These are phyloP conservation scores for Xenosphaeropsis pyriputrescens DNA, from an alignment of 2,329 filamentous ascomycete species.

Conservation along the genomic window DNA sequence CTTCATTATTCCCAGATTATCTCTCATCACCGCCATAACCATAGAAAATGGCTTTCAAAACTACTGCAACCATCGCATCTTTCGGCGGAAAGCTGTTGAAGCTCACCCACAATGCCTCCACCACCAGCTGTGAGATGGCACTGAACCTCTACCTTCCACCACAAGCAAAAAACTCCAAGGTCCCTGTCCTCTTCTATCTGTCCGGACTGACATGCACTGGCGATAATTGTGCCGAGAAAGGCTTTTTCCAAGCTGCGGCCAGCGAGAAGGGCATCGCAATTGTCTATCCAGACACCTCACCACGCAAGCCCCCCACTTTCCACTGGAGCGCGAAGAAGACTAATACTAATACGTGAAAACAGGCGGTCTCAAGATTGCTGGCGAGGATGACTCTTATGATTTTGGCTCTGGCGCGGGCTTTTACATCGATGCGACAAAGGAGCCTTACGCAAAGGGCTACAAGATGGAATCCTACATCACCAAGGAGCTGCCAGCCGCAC, in stretches of 20 bases:
- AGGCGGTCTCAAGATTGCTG: slow-evolving; percentile 64
- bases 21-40: too few species aligned
- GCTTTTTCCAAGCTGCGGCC: slow-evolving; percentile 82
- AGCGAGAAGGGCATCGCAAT: slow-evolving; percentile 74
- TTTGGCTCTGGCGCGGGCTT: slow-evolving; percentile 89
- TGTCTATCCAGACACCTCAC: slow-evolving; percentile 89
- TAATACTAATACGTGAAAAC: not conserved
- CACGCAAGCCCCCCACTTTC: slow-evolving; percentile 36
- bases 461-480: slow-evolving; percentile 91
- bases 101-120: slow-evolving; percentile 68
- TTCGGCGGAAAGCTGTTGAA: slow-evolving; percentile 94
- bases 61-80: slow-evolving; percentile 74
- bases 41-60: slow-evolving; percentile 65
- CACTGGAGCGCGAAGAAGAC: not conserved
- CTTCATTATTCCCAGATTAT: too few species aligned
- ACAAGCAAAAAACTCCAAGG: slow-evolving; percentile 44
- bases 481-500: slow-evolving; percentile 65
- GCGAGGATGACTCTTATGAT: slow-evolving; percentile 80
- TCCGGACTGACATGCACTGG: slow-evolving; percentile 91
- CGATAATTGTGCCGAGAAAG: slow-evolving; percentile 70
- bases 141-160: slow-evolving; percentile 87
- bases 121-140: slow-evolving; percentile 77
- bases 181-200: slow-evolving; percentile 83
- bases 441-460: slow-evolving; percentile 67
- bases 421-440: slow-evolving; percentile 74